Conservation (phyloP, 176 grass and related monocot species). For the Oryza punctata region DNA sequence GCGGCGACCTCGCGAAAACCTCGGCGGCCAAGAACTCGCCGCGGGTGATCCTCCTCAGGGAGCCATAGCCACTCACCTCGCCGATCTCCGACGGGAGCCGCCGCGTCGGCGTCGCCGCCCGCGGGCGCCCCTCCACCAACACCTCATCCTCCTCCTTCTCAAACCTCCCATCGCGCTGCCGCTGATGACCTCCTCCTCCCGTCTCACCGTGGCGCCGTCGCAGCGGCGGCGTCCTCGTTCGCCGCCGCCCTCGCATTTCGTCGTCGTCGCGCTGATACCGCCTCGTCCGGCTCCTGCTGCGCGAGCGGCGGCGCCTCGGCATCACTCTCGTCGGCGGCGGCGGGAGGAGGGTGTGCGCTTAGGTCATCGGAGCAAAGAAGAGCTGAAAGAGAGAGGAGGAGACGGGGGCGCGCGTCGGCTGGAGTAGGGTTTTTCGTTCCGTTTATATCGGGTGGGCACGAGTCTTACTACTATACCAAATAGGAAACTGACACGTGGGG, state of each 20-base stretch:
- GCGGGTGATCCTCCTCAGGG: neutral
- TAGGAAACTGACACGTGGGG: neutral
- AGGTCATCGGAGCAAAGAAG: neutral
- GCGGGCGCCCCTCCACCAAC: neutral
- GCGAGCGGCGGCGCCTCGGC: neutral
- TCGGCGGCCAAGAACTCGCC: neutral
- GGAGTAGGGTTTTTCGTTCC: neutral
- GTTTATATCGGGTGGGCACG: neutral
- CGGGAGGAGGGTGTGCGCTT: neutral
- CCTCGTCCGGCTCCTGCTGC: neutral
- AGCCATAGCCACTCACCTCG: slow-evolving; percentile 25
- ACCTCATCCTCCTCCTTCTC: neutral
- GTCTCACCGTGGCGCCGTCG: neutral
- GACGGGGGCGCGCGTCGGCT: too few species aligned
- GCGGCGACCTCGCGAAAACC: neutral
- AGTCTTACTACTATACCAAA: neutral
- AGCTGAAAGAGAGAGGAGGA: neutral
- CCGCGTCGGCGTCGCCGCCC: neutral
- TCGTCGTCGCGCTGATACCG: neutral
- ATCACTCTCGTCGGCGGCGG: neutral
- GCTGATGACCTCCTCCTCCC: too few species aligned
- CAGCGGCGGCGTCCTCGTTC: too few species aligned
- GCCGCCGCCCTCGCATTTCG: neutral
- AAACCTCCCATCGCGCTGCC: too few species aligned
- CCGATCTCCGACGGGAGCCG: slow-evolving; percentile 32